Percentiles rank a stretch among this genome's conserved stretches.
phyloP scores from a whole-genome alignment of 148 eudicot genomes.

The Mesembryanthemum crystallinum region DNA sequence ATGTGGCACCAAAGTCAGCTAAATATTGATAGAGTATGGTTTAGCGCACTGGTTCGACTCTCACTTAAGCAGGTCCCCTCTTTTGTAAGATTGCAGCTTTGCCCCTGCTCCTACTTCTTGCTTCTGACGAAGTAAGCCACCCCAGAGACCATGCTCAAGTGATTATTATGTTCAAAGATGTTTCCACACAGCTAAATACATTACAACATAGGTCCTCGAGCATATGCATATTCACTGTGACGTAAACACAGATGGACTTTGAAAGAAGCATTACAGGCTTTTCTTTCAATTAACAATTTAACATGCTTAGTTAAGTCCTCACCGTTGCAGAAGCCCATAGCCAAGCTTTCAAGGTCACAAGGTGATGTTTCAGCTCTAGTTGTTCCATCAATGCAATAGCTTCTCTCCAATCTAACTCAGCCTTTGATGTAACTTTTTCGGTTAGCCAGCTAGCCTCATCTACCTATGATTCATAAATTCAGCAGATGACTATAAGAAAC shows the following conservation, averaged over 20 bases:
- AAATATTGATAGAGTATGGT: too few species aligned
- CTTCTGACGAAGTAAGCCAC: neutral
- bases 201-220: neutral
- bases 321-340: conserved; percentile 94
- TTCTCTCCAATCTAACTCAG: conserved; percentile 62
- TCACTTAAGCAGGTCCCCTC: too few species aligned
- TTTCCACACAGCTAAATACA: neutral
- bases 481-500: conserved; percentile 8
- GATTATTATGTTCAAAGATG: neutral
- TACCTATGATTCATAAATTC: conserved; percentile 47
- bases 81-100: too few species aligned
- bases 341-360: conserved; percentile 74
- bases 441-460: conserved; percentile 87
- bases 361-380: conserved; percentile 53
- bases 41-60: too few species aligned
- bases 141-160: neutral
- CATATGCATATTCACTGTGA: neutral
- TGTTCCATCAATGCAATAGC: conserved; percentile 52
- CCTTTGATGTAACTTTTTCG: conserved; percentile 56
- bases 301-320: conserved; percentile 23
- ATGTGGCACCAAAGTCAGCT: too few species aligned
- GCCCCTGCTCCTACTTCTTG: neutral
- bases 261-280: neutral
- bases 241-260: neutral
- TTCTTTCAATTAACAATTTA: neutral